Conservation (phyloP, 2,329 filamentous ascomycete genomes). For the Grosmannia huntii region DNA sequence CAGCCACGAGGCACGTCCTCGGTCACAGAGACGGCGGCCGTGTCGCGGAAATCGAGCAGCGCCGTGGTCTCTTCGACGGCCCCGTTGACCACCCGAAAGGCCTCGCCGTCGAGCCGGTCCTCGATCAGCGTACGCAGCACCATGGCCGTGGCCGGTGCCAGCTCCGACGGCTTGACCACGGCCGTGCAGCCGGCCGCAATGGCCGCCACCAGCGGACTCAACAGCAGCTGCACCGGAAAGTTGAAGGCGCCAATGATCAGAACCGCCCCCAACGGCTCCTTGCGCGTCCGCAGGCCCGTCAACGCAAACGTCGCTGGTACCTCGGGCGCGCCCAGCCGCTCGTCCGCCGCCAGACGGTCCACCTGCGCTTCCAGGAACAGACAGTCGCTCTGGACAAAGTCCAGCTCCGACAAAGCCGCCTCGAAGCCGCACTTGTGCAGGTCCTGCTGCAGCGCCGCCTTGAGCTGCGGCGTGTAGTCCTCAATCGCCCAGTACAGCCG, state of each 20-base stretch:
- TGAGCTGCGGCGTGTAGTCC: slow-evolving; percentile 61
- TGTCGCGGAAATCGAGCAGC: slow-evolving; percentile 54
- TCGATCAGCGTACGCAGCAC: slow-evolving; percentile 69
- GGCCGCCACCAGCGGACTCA: slow-evolving; percentile 73
- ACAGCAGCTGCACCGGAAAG: slow-evolving; percentile 71
- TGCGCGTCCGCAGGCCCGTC: slow-evolving; percentile 63
- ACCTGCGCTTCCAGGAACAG: slow-evolving; percentile 67
- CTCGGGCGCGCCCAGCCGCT: slow-evolving; percentile 47
- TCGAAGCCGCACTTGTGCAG: slow-evolving; percentile 69
- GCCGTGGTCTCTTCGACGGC: slow-evolving; percentile 66
- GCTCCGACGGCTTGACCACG: slow-evolving; percentile 83
- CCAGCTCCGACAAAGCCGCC: slow-evolving; percentile 58
- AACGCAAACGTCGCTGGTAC: slow-evolving; percentile 55
- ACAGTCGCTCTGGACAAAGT: slow-evolving; percentile 71
- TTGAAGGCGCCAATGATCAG: slow-evolving; percentile 91
- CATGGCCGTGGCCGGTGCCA: slow-evolving; percentile 61
- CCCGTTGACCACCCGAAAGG: slow-evolving; percentile 71
- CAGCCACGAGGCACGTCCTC: slow-evolving; percentile 43
- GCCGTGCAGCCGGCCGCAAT: slow-evolving; percentile 87
- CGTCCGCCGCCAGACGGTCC: slow-evolving; percentile 71
- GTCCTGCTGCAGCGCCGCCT: slow-evolving; percentile 65
- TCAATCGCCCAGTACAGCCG: slow-evolving; percentile 89
- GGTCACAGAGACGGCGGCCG: not conserved
- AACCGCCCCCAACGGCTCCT: slow-evolving; percentile 75
- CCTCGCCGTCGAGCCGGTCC: slow-evolving; percentile 60